Percentiles rank a stretch among this genome's conserved stretches.
phyloP scores from a whole-genome alignment of 169 alveolate species.

The Cryptosporidium ubiquitum region DNA sequence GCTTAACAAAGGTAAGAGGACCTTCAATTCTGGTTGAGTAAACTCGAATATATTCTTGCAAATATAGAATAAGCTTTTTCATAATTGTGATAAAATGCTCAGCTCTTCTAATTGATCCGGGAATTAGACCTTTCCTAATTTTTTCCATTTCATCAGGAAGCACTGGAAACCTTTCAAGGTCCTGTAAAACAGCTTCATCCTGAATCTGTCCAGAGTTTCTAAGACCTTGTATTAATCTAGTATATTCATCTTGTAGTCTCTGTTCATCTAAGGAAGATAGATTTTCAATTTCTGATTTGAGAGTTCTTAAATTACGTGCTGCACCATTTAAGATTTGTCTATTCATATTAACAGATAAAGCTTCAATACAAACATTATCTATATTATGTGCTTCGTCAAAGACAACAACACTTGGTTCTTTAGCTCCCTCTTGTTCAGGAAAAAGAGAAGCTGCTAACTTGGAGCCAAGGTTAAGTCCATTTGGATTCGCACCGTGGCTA shows the following conservation, averaged over 20 bases:
- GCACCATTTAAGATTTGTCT: slow-evolving; percentile 88
- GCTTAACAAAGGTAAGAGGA: slow-evolving; percentile 91
- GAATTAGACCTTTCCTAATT: slow-evolving; percentile 82
- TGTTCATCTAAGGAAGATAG: slow-evolving; percentile 79
- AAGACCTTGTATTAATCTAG: slow-evolving; percentile 79
- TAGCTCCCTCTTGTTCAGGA: slow-evolving; percentile 76
- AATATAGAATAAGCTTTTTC: slow-evolving; percentile 89
- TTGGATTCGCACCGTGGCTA: slow-evolving; percentile 72
- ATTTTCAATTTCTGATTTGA: slow-evolving; percentile 81
- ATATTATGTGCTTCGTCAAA: slow-evolving; percentile 99
- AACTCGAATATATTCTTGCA: slow-evolving; percentile 88
- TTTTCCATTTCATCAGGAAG: slow-evolving; percentile 83
- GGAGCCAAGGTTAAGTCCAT: slow-evolving; percentile 35
- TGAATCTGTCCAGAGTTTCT: slow-evolving; percentile 76
- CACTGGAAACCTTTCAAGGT: slow-evolving; percentile 85
- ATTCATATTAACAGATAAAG: slow-evolving; percentile 92
- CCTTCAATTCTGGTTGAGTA: slow-evolving; percentile 90
- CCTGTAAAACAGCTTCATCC: slow-evolving; percentile 77
- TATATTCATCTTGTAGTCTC: slow-evolving; percentile 84
- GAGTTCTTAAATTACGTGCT: slow-evolving; percentile 82
- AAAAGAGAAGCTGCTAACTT: slow-evolving; percentile 41
- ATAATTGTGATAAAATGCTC: slow-evolving; percentile 91
- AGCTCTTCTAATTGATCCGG: slow-evolving; percentile 94
- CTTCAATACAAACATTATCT: slow-evolving; percentile 97
- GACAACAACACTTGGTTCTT: slow-evolving; percentile 91